These are phyloP conservation scores for Aspergillus phoenicis DNA, from an alignment of 2,329 filamentous ascomycete genomes.

Conservation along the genomic window DNA sequence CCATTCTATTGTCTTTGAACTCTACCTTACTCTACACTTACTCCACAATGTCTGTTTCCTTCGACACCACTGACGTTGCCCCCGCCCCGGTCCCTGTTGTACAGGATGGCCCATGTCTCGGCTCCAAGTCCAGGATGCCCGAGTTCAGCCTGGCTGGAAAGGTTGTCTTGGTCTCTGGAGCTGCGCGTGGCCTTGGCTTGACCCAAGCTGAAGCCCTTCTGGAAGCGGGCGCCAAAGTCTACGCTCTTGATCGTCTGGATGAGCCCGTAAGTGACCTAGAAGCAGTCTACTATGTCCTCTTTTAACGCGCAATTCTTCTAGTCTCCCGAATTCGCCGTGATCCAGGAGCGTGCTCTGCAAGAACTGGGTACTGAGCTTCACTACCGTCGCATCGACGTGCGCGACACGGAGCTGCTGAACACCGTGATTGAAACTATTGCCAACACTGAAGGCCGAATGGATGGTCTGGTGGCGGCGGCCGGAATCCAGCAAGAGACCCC, in stretches of 20 bases:
- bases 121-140: conserved; percentile 53
- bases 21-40: not conserved
- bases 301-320: conserved; percentile 14
- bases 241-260: conserved; percentile 47
- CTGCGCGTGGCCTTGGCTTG: conserved; percentile 71
- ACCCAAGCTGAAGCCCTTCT: conserved; percentile 72
- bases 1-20: not conserved
- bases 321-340: conserved; percentile 63
- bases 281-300: not conserved
- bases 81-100: conserved; percentile 28
- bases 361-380: conserved; percentile 69
- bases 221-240: conserved; percentile 69
- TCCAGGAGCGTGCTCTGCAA: conserved; percentile 64
- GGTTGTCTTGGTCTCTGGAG: conserved; percentile 71
- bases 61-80: conserved; percentile 32
- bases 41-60: conserved; percentile 37
- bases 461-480: conserved; percentile 75
- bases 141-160: conserved; percentile 76
- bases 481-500: conserved; percentile 78
- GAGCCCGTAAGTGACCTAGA: conserved; percentile 35
- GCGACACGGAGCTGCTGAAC: conserved; percentile 69
- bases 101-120: conserved; percentile 33
- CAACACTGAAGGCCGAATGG: conserved; percentile 68
- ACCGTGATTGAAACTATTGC: conserved; percentile 69
- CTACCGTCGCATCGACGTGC: conserved; percentile 80